phyloP scores from a whole-genome alignment of 345 rosid genomes.

The Eucalyptus caleyi region DNA sequence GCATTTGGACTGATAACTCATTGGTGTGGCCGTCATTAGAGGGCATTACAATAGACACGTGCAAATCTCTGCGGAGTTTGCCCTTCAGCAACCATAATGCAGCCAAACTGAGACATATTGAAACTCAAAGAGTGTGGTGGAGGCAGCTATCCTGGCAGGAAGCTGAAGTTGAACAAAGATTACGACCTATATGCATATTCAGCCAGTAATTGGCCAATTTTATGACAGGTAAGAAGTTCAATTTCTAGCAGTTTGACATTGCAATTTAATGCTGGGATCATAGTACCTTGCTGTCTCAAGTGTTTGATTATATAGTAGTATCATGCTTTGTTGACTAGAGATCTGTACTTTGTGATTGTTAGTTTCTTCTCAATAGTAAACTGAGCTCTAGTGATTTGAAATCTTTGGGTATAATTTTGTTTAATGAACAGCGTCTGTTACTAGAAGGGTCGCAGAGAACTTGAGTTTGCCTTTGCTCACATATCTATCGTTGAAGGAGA shows the following conservation, averaged over 20 bases:
- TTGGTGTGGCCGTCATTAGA: constrained; percentile 5
- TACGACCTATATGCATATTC: neutral
- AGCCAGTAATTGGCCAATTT: neutral
- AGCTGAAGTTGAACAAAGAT: neutral
- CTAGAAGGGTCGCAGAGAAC: neutral
- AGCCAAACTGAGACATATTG: neutral
- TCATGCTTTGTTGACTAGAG: neutral
- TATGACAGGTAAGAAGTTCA: neutral
- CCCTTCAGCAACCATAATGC: constrained; percentile 5
- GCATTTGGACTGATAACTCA: neutral
- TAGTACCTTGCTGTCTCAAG: neutral
- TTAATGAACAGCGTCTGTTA: neutral
- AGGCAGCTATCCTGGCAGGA: neutral
- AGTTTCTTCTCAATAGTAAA: neutral
- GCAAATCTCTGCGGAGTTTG: neutral
- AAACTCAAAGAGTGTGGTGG: constrained; percentile 1
- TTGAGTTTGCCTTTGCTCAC: neutral
- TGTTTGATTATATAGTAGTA: neutral
- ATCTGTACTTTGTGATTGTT: neutral
- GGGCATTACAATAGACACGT: neutral
- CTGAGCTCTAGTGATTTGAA: neutral
- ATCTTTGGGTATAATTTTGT: neutral
- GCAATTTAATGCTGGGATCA: neutral
- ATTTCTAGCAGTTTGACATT: fast-evolving
- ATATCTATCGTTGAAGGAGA: neutral